phyloP scores from a whole-genome alignment of 2,329 filamentous ascomycete genomes.

The Pseudocercospora cruenta region DNA sequence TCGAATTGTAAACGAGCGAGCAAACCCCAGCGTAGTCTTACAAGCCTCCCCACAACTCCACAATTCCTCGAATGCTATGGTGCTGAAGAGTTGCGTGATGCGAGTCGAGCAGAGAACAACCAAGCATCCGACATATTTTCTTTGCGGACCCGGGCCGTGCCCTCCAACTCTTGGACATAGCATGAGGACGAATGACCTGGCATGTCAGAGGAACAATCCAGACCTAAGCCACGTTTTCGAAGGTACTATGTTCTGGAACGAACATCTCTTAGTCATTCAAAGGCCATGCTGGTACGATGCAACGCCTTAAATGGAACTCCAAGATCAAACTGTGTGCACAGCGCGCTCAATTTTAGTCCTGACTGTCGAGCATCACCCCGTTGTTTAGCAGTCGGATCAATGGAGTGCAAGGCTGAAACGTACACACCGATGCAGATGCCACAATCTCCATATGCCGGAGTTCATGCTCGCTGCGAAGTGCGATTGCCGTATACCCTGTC shows the following conservation, averaged over 20 bases:
- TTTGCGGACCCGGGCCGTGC: too few relatives aligned
- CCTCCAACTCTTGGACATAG: not conserved
- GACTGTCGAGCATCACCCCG: not conserved
- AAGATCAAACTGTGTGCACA: too few relatives aligned
- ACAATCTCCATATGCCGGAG: not conserved
- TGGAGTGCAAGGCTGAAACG: not conserved
- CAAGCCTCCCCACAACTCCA: slow-evolving; percentile 4
- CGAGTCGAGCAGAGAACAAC: not conserved
- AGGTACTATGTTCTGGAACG: too few relatives aligned
- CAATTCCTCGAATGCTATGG: not conserved
- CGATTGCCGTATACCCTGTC: not conserved
- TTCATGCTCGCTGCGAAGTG: not conserved
- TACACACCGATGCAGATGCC: not conserved
- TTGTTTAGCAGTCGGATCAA: not conserved
- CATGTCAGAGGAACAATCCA: not conserved
- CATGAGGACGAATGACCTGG: not conserved
- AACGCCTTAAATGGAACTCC: not conserved
- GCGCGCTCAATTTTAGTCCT: not conserved
- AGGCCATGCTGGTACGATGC: not conserved
- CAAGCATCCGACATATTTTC: not conserved
- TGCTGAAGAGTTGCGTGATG: not conserved
- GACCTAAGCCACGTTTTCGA: not conserved
- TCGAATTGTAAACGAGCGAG: slow-evolving; percentile 8
- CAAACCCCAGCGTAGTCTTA: slow-evolving; percentile 8
- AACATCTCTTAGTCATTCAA: not conserved